These are phyloP conservation scores for Leccinum discolor DNA, from an alignment of 1,284 basidiomycete species.

Conservation along the genomic window DNA sequence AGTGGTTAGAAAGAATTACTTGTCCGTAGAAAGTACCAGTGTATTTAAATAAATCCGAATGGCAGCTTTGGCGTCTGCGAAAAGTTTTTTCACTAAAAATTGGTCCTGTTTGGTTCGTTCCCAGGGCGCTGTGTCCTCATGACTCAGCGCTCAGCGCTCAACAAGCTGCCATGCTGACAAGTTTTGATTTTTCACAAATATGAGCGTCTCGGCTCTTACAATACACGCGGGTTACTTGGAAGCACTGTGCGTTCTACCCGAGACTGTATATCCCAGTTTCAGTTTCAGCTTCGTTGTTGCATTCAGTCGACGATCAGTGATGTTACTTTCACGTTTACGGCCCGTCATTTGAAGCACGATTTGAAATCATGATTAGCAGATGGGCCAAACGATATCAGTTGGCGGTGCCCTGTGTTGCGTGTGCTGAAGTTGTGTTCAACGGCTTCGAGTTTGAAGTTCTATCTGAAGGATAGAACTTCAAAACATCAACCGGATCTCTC, in stretches of 20 bases:
- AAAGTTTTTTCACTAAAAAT: slow-evolving; percentile 26
- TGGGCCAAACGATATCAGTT: neutral
- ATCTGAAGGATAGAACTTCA: neutral
- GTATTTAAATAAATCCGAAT: slow-evolving; percentile 17
- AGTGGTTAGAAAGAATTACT: neutral
- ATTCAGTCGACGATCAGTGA: neutral
- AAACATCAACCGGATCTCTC: neutral
- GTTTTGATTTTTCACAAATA: neutral
- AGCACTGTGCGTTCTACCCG: neutral
- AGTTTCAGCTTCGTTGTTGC: neutral
- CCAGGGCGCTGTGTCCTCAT: neutral
- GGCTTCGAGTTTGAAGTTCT: neutral
- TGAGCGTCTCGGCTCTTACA: neutral
- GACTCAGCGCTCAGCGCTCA: neutral
- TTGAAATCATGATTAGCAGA: neutral
- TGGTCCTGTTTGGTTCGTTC: slow-evolving; percentile 24
- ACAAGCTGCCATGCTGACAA: neutral
- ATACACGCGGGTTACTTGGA: neutral
- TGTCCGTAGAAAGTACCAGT: neutral
- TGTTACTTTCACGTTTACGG: neutral
- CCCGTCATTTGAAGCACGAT: neutral
- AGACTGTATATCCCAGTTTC: neutral
- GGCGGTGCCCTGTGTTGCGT: neutral
- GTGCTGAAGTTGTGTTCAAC: neutral
- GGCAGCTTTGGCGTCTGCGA: slow-evolving; percentile 5